phyloP scores from a whole-genome alignment of 495 filamentous ascomycete genomes.

The Clavariopsis aquatica region DNA sequence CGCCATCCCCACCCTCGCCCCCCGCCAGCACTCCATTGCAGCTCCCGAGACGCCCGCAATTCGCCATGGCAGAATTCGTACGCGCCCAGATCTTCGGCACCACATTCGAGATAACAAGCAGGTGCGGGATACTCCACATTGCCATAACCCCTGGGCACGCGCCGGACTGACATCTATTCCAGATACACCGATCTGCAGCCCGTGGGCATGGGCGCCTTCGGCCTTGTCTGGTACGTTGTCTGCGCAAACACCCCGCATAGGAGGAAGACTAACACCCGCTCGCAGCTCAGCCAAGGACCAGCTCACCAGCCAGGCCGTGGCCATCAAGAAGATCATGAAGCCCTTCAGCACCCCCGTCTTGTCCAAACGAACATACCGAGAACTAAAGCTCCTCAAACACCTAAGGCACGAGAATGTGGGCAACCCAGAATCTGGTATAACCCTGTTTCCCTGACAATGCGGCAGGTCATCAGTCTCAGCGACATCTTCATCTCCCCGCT shows the following conservation, averaged over 20 bases:
- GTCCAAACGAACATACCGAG: slow-evolving; percentile 95
- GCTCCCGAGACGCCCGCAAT: background rate
- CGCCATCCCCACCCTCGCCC: slow-evolving; percentile 12
- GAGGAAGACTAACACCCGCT: slow-evolving; percentile 12
- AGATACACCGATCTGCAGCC: slow-evolving; percentile 98
- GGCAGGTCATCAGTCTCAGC: slow-evolving; percentile 92
- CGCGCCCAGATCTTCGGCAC: slow-evolving; percentile 99
- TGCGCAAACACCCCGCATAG: background rate
- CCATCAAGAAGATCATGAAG: slow-evolving; percentile 99
- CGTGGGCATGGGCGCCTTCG: slow-evolving; percentile 98
- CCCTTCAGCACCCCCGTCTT: slow-evolving; percentile 97
- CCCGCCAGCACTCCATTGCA: slow-evolving; percentile 16
- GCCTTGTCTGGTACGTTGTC: slow-evolving; percentile 82
- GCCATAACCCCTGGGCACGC: background rate
- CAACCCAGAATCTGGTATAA: slow-evolving; percentile 9
- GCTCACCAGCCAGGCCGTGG: slow-evolving; percentile 91
- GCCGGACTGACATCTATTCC: slow-evolving; percentile 28
- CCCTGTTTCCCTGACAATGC: slow-evolving; percentile 1
- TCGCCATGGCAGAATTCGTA: slow-evolving; percentile 73
- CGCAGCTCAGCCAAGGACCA: slow-evolving; percentile 92
- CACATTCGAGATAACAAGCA: slow-evolving; percentile 98
- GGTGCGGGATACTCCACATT: slow-evolving; percentile 56
- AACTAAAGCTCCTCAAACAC: slow-evolving; percentile 96
- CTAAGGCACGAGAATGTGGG: slow-evolving; percentile 93
- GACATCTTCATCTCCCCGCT: slow-evolving; percentile 99